phyloP scores from a whole-genome alignment of 83 land plant species.

The Picea abies region DNA sequence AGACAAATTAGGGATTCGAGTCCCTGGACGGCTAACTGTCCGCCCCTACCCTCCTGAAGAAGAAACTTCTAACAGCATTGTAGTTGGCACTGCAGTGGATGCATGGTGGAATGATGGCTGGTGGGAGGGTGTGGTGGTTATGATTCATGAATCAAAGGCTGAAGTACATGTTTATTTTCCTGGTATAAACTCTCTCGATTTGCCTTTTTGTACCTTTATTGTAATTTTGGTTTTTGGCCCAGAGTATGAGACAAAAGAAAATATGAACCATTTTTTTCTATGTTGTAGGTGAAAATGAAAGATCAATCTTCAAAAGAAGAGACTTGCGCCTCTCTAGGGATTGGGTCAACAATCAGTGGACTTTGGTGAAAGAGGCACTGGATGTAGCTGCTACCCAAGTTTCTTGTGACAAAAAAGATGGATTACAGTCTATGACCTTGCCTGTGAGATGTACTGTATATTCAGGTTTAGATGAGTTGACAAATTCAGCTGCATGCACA shows the following conservation, averaged over 20 bases:
- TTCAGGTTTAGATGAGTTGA: background rate
- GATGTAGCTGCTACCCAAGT: conserved; percentile 30
- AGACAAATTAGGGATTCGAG: conserved; percentile 44
- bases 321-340: conserved; percentile 66
- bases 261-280: background rate
- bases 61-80: conserved; percentile 22
- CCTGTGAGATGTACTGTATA: background rate
- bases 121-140: conserved; percentile 79
- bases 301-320: conserved; percentile 18
- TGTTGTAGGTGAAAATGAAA: conserved; percentile 56
- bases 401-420: background rate
- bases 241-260: background rate
- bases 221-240: background rate
- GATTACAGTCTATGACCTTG: background rate
- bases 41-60: conserved; percentile 34
- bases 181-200: conserved; percentile 30
- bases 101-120: conserved; percentile 88
- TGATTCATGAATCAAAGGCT: conserved; percentile 29
- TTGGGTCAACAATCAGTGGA: conserved; percentile 58
- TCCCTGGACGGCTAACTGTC: conserved; percentile 44
- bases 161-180: conserved; percentile 57
- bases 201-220: background rate
- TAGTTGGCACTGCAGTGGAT: conserved; percentile 60
- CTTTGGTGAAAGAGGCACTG: conserved; percentile 28
- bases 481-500: background rate